Base-by-base conservation (phyloP, 1,284 basidiomycete genomes). In the Inonotus obliquus region DNA sequence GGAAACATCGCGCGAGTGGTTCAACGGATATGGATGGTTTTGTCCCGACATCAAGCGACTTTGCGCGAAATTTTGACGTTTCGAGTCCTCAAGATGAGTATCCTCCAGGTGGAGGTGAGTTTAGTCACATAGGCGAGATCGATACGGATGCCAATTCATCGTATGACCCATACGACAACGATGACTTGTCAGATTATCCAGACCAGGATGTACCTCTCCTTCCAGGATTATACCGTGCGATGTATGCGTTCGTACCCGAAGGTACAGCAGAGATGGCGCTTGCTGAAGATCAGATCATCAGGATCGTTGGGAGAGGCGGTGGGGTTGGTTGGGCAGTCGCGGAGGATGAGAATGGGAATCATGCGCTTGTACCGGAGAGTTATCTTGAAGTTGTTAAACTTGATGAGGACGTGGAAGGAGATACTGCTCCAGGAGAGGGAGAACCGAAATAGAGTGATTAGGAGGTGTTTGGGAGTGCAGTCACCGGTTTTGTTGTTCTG, bases 221-320 rank as follows among this genome's bases (percentile, higher is more conserved):
- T 19, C 86, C 89, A 0, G 89, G 89, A 0, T 63, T 86, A 1
- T 91, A 91, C 67, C 82, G 85, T 7, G 88, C 89, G 9, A 17
- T 89, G 68, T 91, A 86, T 65, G 76, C 82, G 2, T 91, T 91
- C 66, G 82, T 85, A 55, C 80, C 87, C 0, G 87, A 90, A 67
- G 88, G 87, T 1, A 83, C 81, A 19, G 85, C 88, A 25, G 89
- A 91, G 79, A 89, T 91, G 87, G 78, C 77, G 51, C 71, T 91
- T 53, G 81, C 78, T 63, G 87, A 91, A 72, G 88, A 86, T 59
- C 87, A 91, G 73, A 66, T 86, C 47, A 83, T 91, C 17, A 75
- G 76, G 2, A 85, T 90, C 37, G 72, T 90, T 1, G 87, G 87
- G 1, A 70, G 86, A 51, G 87, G 88, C 1, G 88, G 87, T 0